Evolutionary conservation across 495 filamentous ascomycete species (phyloP), one percentile per base, ranked within the genome.

Genomic region (Annulohypoxylon bovei): DNA sequence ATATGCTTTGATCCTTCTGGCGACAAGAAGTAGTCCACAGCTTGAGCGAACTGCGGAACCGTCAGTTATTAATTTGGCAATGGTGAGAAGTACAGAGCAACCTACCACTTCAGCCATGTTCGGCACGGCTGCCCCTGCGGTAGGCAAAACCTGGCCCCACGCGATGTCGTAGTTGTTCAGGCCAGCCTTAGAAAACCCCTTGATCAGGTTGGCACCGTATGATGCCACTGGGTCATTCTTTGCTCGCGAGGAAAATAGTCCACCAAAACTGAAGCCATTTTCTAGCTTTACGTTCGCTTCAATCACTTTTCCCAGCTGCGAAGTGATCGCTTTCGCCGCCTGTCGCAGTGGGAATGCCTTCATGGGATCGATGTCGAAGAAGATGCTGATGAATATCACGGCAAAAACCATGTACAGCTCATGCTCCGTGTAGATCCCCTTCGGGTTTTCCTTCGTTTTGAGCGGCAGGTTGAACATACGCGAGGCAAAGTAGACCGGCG

Each of bases 321-420:
- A 80, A 1, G 88, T 80, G 5, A 93, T 84, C 3, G 86, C 84
- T 56, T 84, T 82, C 16, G 91, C 86, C 1, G 88, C 89, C 49
- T 88, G 83, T 47, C 87, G 83, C 52, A 94, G 40, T 0, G 86
- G 81, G 77, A 87, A 88, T 7, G 81, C 81, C 65, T 84, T 85
- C 49, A 78, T 80, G 0, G 85, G 78, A 46, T 89, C 87, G 0
- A 78, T 60, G 20, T 84, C 80, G 35, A 76, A 79, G 73, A 85
- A 88, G 47, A 88, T 78, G 27, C 73, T 75, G 14, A 76, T 80
- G 73, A 88, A 93, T 60, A 94, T 84, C 27, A 89, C 82, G 0
- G 91, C 84, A 6, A 96, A 80, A n/a, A 89, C 87, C 78, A 87
- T 88, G 78, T 93, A 94, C 64, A 95, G 79, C 78, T 95, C 92